A percentile compares a stretch with the other conserved stretches of the same genome.
Conservation (phyloP, 2,329 filamentous ascomycete genomes). For the Botrytis porri region DNA sequence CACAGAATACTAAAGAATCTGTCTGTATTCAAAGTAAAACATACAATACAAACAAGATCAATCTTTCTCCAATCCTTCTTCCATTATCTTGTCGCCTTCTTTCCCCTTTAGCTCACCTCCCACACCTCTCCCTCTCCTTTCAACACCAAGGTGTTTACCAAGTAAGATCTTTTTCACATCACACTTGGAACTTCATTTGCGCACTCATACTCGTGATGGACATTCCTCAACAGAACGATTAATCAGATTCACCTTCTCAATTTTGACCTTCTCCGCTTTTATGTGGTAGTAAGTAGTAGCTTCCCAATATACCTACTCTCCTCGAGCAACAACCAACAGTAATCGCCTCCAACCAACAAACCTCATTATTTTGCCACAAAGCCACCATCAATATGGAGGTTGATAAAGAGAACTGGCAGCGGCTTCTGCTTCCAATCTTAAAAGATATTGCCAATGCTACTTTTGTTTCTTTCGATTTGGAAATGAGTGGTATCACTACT, state of each 20-base stretch:
- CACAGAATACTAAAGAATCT: background rate
- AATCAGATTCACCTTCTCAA: background rate
- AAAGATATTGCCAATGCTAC: slow-evolving; percentile 55
- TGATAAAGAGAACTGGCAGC: slow-evolving; percentile 28
- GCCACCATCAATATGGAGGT: slow-evolving; percentile 14
- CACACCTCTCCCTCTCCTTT: background rate
- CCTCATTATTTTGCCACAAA: background rate
- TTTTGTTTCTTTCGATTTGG: slow-evolving; percentile 64
- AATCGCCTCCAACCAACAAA: background rate
- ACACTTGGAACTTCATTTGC: background rate
- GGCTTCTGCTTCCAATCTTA: slow-evolving; percentile 53
- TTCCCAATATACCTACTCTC: background rate
- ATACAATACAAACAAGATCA: background rate
- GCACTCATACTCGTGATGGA: background rate
- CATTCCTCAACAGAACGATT: background rate
- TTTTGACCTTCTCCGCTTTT: slow-evolving; percentile 5
- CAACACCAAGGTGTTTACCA: background rate
- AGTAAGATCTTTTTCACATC: background rate
- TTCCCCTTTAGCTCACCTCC: background rate
- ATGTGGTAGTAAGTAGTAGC: background rate
- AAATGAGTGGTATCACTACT: slow-evolving; percentile 61
- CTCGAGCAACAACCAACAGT: background rate
- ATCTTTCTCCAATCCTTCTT: background rate
- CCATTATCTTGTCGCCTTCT: background rate
- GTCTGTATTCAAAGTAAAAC: background rate